Evolutionary conservation across 148 eudicot species (phyloP), one percentile per base, ranked within the genome.

Genomic region (Spergularia marina): DNA sequence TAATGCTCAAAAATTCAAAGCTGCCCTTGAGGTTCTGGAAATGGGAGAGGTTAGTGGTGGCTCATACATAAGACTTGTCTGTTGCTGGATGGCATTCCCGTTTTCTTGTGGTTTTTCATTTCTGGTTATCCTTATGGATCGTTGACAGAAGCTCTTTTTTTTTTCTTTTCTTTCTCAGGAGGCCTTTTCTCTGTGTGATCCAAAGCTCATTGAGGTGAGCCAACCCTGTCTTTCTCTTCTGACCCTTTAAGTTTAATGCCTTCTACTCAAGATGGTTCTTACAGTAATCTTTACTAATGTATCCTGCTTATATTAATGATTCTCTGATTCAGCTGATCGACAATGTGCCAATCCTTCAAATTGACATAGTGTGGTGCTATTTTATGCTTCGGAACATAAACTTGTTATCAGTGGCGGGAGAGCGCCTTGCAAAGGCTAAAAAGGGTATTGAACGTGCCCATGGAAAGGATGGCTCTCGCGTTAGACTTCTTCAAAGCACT

Each of bases 291-390:
- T 21, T 10, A 20, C 36, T 30, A 3, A 30, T 3, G 36, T 30
- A 30, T 30, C 36, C 36, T 30, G 36, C 36, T 30, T 30, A 30
- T 30, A 68, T 57, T 62, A 12, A 4, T 3, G 60, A 30, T 47
- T 59, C 30, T 76, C 23, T 72, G 16, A 64, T 80, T 71, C 87
- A 91, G 92, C 81, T 85, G 77, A 78, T 90, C 17, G 98, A 94
- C 83, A 94, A 94, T 78, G 91, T 90, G 40, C 77, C 98, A 4
- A 90, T 94, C 71, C 91, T 94, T 65, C 97, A 94, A 87, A 90
- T 92, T 64, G 97, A 94, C 80, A 91, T 90, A 83, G 96, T 92
- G 49, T 94, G 98, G 98, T 94, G 98, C 86, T 91, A 94, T 75
- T 94, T 94, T 69, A 91, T 94, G 98, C 94, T 94, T 71, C 90